Percentiles rank a stretch among this genome's conserved stretches.
Evolutionary conservation across 306 rosid genomes (phyloP).

Genomic region (Ochetophila trinervis): DNA sequence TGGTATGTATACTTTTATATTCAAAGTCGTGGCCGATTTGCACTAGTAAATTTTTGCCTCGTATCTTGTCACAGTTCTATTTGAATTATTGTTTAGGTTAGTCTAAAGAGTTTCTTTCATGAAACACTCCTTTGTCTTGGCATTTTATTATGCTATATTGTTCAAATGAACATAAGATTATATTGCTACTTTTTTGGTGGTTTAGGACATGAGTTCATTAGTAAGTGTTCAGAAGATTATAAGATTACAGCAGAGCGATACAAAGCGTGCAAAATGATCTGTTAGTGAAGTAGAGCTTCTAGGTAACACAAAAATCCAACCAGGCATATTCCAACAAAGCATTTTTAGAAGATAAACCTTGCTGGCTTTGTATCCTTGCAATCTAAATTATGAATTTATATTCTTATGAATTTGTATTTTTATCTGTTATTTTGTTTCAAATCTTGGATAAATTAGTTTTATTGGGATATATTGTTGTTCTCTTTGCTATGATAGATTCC

Average conservation of each 20-base stretch:
- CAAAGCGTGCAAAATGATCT: no score
- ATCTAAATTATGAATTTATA: neutral
- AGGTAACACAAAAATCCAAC: no score
- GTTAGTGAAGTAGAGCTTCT: no score
- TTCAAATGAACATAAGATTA: no score
- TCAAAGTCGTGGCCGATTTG: conserved; percentile 10
- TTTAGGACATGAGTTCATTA: no score
- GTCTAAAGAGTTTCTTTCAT: neutral
- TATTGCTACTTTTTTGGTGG: no score
- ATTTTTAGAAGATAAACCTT: no score
- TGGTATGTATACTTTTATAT: conserved; percentile 50
- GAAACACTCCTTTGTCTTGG: neutral
- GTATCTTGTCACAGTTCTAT: neutral
- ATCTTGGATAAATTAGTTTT: neutral
- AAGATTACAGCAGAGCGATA: no score
- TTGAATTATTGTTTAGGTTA: neutral
- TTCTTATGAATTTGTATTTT: neutral
- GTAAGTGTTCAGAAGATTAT: no score
- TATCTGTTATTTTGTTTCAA: neutral
- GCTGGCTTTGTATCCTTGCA: neutral
- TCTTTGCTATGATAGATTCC: conserved; percentile 2
- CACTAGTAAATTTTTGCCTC: neutral
- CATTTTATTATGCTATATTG: neutral
- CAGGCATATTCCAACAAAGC: no score
- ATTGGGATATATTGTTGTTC: neutral